Conservation (phyloP, 306 rosid genomes). For the Prunus davidiana region DNA sequence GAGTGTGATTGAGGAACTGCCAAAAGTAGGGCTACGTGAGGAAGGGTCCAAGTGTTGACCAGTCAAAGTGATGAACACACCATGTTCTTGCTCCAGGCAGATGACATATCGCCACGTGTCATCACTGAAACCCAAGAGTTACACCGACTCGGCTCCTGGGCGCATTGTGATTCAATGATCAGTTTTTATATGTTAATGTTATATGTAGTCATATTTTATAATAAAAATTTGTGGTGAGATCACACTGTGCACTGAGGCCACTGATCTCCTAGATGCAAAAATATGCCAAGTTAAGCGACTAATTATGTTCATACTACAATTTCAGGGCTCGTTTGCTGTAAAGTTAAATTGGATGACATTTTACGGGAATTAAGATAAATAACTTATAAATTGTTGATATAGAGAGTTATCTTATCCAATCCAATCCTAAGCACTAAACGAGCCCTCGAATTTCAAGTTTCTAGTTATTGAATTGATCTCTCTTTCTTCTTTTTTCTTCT, state of each 20-base stretch:
- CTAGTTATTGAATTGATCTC: not conserved
- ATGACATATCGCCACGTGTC: slow-evolving; percentile 12
- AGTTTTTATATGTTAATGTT: not conserved
- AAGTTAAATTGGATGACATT: too few species aligned
- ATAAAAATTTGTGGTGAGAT: slow-evolving; percentile 7
- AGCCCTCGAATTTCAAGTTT: not conserved
- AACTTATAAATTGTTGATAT: too few species aligned
- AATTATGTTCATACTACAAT: not conserved
- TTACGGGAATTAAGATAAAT: too few species aligned
- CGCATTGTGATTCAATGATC: not conserved
- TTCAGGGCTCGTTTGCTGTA: too few species aligned
- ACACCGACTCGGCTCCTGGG: slow-evolving; percentile 22
- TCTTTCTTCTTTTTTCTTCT: not conserved
- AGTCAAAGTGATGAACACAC: slow-evolving; percentile 32
- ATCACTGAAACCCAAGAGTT: slow-evolving; percentile 4
- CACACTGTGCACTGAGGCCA: not conserved
- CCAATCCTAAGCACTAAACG: too few species aligned
- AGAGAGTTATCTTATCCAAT: too few species aligned
- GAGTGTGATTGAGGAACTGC: slow-evolving; percentile 22
- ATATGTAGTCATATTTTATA: not conserved
- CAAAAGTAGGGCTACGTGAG: slow-evolving; percentile 30
- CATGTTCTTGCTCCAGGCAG: not conserved
- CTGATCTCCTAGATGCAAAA: slow-evolving; percentile 3
- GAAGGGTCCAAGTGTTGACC: slow-evolving; percentile 33
- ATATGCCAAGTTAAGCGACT: not conserved